phyloP scores from a whole-genome alignment of 768 basidiomycete genomes.

The Phlebiopsis flavidoalba region DNA sequence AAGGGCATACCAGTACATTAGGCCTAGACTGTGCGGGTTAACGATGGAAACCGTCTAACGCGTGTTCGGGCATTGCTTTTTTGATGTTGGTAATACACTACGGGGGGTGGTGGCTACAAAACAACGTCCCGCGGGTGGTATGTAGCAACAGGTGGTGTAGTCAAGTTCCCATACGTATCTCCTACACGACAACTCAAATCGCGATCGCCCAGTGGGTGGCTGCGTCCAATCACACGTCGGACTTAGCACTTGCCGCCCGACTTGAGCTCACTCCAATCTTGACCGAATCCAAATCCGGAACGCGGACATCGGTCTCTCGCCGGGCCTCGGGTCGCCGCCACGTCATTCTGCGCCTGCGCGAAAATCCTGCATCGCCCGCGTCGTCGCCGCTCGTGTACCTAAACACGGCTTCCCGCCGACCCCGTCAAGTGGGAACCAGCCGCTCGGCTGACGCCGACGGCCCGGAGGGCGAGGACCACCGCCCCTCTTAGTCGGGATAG shows the following conservation, averaged over 20 bases:
- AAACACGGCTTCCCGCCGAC: conserved; percentile 68
- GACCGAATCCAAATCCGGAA: conserved; percentile 39
- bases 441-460: conserved; percentile 78
- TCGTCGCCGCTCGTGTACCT: conserved; percentile 39
- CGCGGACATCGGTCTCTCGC: conserved; percentile 53
- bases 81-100: too few species aligned
- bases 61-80: too few species aligned
- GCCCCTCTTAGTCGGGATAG: too few species aligned
- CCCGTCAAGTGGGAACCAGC: conserved; percentile 54
- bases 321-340: conserved; percentile 83
- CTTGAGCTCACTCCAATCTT: conserved; percentile 31
- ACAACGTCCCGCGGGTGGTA: too few species aligned
- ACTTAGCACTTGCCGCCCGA: conserved; percentile 10
- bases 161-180: neutral
- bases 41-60: too few species aligned
- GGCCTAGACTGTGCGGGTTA: too few species aligned
- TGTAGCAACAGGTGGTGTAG: too few species aligned
- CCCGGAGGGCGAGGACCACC: conserved; percentile 77
- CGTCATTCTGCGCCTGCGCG: conserved; percentile 46
- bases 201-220: too few species aligned
- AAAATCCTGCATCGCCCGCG: conserved; percentile 74
- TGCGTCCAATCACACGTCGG: too few species aligned
- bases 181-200: neutral
- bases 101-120: too few species aligned
- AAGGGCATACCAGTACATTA: too few species aligned